Conservation (phyloP, 2,329 filamentous ascomycete species). For the Xylaria sp. region DNA sequence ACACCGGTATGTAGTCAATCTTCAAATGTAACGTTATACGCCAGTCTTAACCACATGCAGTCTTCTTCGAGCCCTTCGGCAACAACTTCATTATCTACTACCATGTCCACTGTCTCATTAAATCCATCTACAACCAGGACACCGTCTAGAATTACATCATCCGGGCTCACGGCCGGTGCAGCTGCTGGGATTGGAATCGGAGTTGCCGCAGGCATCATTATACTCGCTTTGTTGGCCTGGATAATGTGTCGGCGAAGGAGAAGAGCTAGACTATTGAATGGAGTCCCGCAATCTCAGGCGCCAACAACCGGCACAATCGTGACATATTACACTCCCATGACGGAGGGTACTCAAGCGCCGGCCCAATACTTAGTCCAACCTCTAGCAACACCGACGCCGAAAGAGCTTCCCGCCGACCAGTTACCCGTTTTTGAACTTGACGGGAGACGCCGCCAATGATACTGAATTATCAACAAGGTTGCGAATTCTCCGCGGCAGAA, state of each 20-base stretch:
- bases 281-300: background rate
- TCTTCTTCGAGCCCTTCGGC: conserved; percentile 13
- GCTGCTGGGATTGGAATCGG: conserved; percentile 34
- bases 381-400: background rate
- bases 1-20: conserved; percentile 33
- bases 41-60: conserved; percentile 19
- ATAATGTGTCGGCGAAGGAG: conserved; percentile 31
- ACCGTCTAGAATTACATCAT: background rate
- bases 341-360: background rate
- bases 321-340: conserved; percentile 1
- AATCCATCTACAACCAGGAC: conserved; percentile 6
- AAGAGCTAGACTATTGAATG: background rate
- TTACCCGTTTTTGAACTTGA: conserved; percentile 23
- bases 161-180: conserved; percentile 25
- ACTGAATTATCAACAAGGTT: background rate
- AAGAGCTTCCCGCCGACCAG: conserved; percentile 12
- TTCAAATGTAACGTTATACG: background rate
- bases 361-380: conserved; percentile 1
- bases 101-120: conserved; percentile 1
- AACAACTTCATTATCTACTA: conserved; percentile 16
- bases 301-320: background rate
- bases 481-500: background rate
- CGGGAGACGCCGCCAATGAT: background rate
- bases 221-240: conserved; percentile 32
- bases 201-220: conserved; percentile 9